phyloP scores from a whole-genome alignment of 441 rosid species.

The Arabidopsis hybrid region DNA sequence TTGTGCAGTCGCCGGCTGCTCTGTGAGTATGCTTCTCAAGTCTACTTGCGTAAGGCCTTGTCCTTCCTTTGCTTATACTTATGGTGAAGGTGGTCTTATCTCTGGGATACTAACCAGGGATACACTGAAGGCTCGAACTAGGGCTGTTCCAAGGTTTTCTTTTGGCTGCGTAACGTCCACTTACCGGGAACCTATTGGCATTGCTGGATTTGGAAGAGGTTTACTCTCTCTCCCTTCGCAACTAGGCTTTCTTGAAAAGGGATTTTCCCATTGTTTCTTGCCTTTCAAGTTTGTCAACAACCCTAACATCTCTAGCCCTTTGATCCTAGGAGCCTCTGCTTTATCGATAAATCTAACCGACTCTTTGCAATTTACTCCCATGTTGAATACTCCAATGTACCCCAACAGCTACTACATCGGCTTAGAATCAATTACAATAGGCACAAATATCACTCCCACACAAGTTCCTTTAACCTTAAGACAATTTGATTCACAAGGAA shows the following conservation, averaged over 20 bases:
- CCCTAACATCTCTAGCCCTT: slow-evolving; percentile 78
- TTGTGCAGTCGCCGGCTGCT: slow-evolving; percentile 75
- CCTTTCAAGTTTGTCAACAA: slow-evolving; percentile 79
- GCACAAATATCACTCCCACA: slow-evolving; percentile 45
- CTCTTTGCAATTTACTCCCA: slow-evolving; percentile 72
- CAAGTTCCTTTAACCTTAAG: slow-evolving; percentile 60
- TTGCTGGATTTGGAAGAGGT: slow-evolving; percentile 89
- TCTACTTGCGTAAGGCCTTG: slow-evolving; percentile 71
- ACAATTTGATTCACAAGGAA: slow-evolving; percentile 74
- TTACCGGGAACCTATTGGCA: slow-evolving; percentile 75
- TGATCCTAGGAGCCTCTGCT: slow-evolving; percentile 66
- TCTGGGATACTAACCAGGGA: slow-evolving; percentile 69
- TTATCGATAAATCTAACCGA: slow-evolving; percentile 48
- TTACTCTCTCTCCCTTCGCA: slow-evolving; percentile 75
- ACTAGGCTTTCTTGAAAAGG: slow-evolving; percentile 70
- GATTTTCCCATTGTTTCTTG: slow-evolving; percentile 87
- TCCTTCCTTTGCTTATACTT: slow-evolving; percentile 86
- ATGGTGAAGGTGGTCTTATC: slow-evolving; percentile 74
- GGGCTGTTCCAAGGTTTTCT: slow-evolving; percentile 60
- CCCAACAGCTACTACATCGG: slow-evolving; percentile 82
- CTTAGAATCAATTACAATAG: slow-evolving; percentile 64
- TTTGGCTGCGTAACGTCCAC: slow-evolving; percentile 80
- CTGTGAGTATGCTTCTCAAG: slow-evolving; percentile 61
- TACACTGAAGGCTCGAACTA: slow-evolving; percentile 57
- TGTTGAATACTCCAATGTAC: slow-evolving; percentile 64